Base-by-base conservation (phyloP, 1,139 yeast genomes). In the Groenewaldozyma auringiensis region DNA sequence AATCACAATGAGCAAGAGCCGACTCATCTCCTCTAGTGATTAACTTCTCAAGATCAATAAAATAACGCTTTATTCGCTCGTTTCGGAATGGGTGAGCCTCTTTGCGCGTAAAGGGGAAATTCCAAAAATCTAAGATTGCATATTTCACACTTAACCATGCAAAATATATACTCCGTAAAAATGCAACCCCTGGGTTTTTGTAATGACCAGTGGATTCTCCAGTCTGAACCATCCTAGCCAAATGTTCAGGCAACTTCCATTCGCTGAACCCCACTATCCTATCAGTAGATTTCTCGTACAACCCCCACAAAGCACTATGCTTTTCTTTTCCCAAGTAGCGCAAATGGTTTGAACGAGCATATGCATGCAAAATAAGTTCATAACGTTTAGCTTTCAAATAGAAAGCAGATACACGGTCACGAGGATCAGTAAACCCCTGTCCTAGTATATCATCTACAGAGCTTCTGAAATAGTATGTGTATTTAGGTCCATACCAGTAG, bases 401-500 rank as follows among this genome's bases (percentile, higher is more conserved):
- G 32, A 44, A 47, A 2, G 25, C 44, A 32, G 33, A 35, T 14
- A 52, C 32, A 16, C 53, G 37, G 21, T 27, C 37, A 2, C 43
- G 41, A 3, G 53, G 50, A 31, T 50, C 51, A 17, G 40, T 43
- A 37, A 42, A 22, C 21, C 45, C 49, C 6, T 32, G 31, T 20
- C 46, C 48, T 4, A 35, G 9, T 17, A 35, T 35, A 35, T 20
- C 25, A 14, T 35, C 25, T 4, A 18, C 25, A 35, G 25, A 4
- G 8, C 14, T 14, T 20, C 38, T 4, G 25, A 35, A 35, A 35
- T 35, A 35, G 35, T 48, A 48, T 18, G 35, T 38, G 41, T 50
- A 51, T 11, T 41, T 20, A 4, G 47, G 45, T 6, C 53, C 54
- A 32, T 48, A 49, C 48, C 47, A 48, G 36, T 44, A 50, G 18